Percentiles rank a stretch among this genome's conserved stretches.
These are phyloP conservation scores for Colletotrichum sp. DNA, from an alignment of 2,329 filamentous ascomycete genomes.

Conservation along the genomic window DNA sequence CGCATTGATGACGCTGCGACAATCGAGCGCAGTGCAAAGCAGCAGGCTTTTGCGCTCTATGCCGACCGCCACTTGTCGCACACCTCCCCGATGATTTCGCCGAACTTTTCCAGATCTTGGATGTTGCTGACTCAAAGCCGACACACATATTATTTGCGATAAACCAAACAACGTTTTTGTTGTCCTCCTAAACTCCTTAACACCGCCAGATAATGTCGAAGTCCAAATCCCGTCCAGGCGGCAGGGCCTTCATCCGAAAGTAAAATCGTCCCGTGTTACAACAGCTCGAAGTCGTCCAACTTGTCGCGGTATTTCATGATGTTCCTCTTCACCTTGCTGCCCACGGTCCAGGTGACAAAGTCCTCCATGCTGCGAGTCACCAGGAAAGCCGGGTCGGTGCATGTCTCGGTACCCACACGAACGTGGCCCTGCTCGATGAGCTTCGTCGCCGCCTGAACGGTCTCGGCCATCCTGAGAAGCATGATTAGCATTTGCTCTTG, in stretches of 20 bases:
- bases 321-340: conserved; percentile 95
- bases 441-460: conserved; percentile 80
- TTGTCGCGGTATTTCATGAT: conserved; percentile 95
- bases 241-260: conserved; percentile 11
- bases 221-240: not conserved
- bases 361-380: conserved; percentile 93
- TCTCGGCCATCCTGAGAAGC: conserved; percentile 77
- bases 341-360: conserved; percentile 95
- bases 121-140: not conserved
- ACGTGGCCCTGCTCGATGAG: conserved; percentile 96
- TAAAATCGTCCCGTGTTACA: conserved; percentile 52
- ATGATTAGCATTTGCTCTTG: not conserved
- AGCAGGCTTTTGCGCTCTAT: not conserved
- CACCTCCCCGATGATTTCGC: not conserved
- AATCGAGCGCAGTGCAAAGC: not conserved
- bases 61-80: not conserved
- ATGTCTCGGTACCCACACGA: conserved; percentile 85
- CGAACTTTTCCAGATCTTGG: not conserved
- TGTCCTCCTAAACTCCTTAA: conserved; percentile 14
- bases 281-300: conserved; percentile 92
- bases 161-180: not conserved
- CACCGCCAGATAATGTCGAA: conserved; percentile 4
- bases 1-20: not conserved
- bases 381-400: conserved; percentile 88
- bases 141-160: not conserved